These are phyloP conservation scores for Tulasnella calospora DNA, from an alignment of 768 basidiomycete genomes.

Conservation along the genomic window DNA sequence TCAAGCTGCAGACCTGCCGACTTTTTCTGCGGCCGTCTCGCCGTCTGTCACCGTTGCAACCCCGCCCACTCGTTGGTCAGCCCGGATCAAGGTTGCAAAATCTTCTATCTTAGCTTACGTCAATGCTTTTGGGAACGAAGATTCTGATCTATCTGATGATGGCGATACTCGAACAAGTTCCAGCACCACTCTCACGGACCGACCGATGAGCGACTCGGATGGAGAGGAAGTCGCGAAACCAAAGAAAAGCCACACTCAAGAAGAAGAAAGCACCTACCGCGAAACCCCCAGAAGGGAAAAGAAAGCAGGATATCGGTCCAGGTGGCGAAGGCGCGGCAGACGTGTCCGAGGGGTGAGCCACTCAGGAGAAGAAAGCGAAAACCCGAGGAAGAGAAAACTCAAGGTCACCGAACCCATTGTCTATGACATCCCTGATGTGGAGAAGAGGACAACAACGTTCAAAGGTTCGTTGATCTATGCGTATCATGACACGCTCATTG, in stretches of 20 bases:
- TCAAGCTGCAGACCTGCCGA: neutral
- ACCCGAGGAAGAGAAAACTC: conserved; percentile 35
- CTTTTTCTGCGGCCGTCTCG: neutral
- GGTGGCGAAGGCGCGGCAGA: conserved; percentile 23
- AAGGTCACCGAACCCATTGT: conserved; percentile 37
- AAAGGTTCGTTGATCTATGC: conserved; percentile 35
- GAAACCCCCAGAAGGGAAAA: neutral
- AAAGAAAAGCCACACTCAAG: conserved; percentile 18
- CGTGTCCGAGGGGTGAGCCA: neutral
- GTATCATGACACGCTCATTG: neutral
- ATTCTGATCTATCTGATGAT: neutral
- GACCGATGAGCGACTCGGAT: conserved; percentile 11
- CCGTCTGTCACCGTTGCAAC: neutral
- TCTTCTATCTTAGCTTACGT: neutral
- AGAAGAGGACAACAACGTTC: conserved; percentile 62
- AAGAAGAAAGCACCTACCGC: conserved; percentile 21
- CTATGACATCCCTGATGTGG: conserved; percentile 68
- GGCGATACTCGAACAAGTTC: neutral
- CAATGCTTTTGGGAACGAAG: conserved; percentile 24
- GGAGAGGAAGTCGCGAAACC: conserved; percentile 13
- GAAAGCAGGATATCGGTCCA: conserved; percentile 33
- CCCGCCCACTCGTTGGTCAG: conserved; percentile 1
- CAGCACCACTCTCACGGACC: neutral
- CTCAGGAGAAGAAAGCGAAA: conserved; percentile 25
- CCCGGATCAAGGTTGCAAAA: neutral